Percentiles rank a stretch among this genome's conserved stretches.
These are phyloP conservation scores for Sequoiadendron giganteum DNA, from an alignment of 75 land plant species.

Conservation along the genomic window DNA sequence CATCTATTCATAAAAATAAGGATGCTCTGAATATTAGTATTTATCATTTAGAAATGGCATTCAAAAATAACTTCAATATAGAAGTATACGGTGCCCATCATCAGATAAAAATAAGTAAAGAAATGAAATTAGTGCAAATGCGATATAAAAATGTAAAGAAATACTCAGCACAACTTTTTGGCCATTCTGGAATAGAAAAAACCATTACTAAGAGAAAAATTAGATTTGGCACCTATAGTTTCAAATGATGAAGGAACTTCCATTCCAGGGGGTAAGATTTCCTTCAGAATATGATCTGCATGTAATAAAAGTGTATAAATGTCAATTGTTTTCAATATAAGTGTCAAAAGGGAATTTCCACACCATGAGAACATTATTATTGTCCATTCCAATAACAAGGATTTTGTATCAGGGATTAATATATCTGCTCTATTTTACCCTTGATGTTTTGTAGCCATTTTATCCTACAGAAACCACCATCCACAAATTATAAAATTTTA, in stretches of 20 bases:
- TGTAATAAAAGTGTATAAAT: constrained; percentile 8
- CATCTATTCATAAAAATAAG: not conserved
- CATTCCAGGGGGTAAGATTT: constrained; percentile 76
- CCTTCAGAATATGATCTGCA: constrained; percentile 85
- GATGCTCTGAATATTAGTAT: not conserved
- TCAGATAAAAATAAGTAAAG: not conserved
- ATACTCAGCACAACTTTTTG: not conserved
- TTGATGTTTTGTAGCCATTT: not conserved
- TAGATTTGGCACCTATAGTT: constrained; percentile 72
- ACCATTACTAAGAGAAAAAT: constrained; percentile 13
- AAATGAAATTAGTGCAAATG: not conserved
- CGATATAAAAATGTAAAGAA: not conserved
- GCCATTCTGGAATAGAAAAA: not conserved
- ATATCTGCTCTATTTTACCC: not conserved
- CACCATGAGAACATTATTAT: not conserved
- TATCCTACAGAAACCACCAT: not conserved
- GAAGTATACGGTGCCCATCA: not conserved
- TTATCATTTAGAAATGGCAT: not conserved
- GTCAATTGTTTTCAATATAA: not conserved
- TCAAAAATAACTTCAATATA: not conserved
- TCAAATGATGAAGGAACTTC: constrained; percentile 95
- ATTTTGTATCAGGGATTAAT: not conserved
- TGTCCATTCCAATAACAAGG: not conserved
- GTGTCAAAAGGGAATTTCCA: not conserved
- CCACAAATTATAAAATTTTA: not conserved